These are phyloP conservation scores for Pelargonium hybrid DNA, from an alignment of 441 rosid genomes.

Conservation along the genomic window DNA sequence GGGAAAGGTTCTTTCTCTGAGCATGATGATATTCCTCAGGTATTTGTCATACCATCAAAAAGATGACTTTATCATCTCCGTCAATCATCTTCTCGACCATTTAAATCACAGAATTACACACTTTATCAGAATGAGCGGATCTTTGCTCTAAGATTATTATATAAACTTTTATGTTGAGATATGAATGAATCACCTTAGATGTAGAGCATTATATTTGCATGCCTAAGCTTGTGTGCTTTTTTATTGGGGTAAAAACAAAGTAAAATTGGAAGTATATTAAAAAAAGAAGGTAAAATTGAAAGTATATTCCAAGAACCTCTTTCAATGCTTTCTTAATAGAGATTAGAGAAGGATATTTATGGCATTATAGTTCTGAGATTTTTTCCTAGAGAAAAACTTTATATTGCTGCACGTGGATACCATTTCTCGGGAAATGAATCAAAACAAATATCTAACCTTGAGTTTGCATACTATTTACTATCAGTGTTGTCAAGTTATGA, in stretches of 20 bases:
- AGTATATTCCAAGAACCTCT: conserved; percentile 1
- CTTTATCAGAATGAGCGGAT: background rate
- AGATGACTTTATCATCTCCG: background rate
- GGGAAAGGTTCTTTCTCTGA: conserved; percentile 77
- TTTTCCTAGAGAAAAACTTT: too few species aligned
- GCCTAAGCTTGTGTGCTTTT: too few species aligned
- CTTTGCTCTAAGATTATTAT: background rate
- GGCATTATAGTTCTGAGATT: background rate
- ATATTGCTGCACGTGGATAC: too few species aligned
- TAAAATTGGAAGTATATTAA: background rate
- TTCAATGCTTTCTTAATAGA: background rate
- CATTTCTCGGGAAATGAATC: too few species aligned
- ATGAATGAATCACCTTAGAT: background rate
- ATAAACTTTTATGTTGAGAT: background rate
- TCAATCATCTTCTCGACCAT: background rate
- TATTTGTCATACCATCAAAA: conserved; percentile 19
- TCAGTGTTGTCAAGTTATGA: conserved; percentile 13
- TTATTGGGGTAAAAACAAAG: background rate
- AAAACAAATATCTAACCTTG: background rate
- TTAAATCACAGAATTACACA: background rate
- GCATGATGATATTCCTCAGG: conserved; percentile 84
- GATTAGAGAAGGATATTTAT: background rate
- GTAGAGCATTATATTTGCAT: too few species aligned
- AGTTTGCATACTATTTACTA: background rate
- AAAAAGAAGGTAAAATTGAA: background rate